Base-by-base conservation (phyloP, 768 basidiomycete genomes). In the Tylopilus subfusipes region DNA sequence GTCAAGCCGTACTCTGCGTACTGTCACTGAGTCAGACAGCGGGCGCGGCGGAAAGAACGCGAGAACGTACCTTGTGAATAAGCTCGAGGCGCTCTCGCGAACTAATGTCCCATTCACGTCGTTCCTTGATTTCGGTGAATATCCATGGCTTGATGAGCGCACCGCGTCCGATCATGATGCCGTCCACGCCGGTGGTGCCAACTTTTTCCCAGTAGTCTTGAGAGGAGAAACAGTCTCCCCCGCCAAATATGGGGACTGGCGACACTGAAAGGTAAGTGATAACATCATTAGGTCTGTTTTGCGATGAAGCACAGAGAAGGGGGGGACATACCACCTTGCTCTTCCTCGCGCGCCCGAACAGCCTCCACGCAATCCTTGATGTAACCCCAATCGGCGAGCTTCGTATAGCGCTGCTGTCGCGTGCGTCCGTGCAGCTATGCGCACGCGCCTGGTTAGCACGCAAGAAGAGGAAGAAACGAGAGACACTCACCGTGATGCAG, bases 121-220 rank as follows among this genome's bases (percentile, higher is more conserved):
- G 79, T 66, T 98, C 97, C 68, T 93, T 88, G 66, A 98, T 83
- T 71, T 99, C 97, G 0, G 93, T 96, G 71, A 95, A 96, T 50
- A 95, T 86, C 90, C 90, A 93, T 1, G 92, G 90, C 71, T 99
- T 99, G 71, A 98, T 97, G 46, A 98, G 75, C 0, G 94, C 96
- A 0, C 97, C 97, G 21, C 97, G 78, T 1, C 86, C 97, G 33
- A 98, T 80, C 97, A 99, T 98, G 42, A 98, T 78, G 6, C 95
- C 94, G 66, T 98, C 95, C 0, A 97, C 93, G 5, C 92, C 92
- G 25, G 81, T 84, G n/a, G 75, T 68, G 42, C 92, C 84, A 29
- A 94, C 79, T 42, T 82, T 82, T 16, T 81, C 72, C 82, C 88
- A 90, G 69, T 95, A 95, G 54, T 82, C 86, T 54, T 88, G 76